These are phyloP conservation scores for Diaporthe helianthi DNA, from an alignment of 2,329 filamentous ascomycete genomes.

Conservation along the genomic window DNA sequence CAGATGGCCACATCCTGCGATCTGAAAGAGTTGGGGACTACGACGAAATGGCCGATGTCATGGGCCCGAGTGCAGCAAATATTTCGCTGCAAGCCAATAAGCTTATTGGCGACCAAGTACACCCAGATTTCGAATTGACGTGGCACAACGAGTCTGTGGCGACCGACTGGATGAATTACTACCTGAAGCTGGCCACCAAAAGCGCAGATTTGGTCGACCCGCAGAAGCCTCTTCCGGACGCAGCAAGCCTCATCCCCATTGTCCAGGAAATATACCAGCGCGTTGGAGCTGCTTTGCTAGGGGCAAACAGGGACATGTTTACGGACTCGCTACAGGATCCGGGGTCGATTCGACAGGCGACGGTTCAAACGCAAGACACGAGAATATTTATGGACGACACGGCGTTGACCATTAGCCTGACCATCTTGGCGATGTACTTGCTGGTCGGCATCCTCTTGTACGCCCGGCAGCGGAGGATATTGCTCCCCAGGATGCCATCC, in stretches of 20 bases:
- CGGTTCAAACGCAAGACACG: conserved; percentile 40
- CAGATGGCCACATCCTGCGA: conserved; percentile 37
- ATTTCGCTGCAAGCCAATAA: conserved; percentile 34
- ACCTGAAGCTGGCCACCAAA: conserved; percentile 46
- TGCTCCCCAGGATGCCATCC: conserved; percentile 59
- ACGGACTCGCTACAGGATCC: conserved; percentile 20
- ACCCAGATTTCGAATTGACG: no score
- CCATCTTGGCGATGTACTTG: conserved; percentile 52
- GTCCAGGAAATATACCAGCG: conserved; percentile 40
- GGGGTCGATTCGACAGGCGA: conserved; percentile 19
- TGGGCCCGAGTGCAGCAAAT: conserved; percentile 32
- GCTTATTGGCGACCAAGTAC: neutral
- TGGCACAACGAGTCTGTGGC: conserved; percentile 58
- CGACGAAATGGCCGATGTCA: conserved; percentile 35
- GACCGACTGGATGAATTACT: conserved; percentile 54
- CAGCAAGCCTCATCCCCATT: conserved; percentile 28
- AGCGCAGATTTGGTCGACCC: conserved; percentile 45
- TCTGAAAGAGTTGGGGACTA: conserved; percentile 36
- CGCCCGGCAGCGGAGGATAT: conserved; percentile 45
- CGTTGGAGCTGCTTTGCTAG: conserved; percentile 44
- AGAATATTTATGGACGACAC: conserved; percentile 56
- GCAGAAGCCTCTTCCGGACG: conserved; percentile 34
- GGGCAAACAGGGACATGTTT: conserved; percentile 51
- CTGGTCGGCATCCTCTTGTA: conserved; percentile 54
- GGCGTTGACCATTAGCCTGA: conserved; percentile 54